Percentiles rank a stretch among this genome's conserved stretches.
Evolutionary conservation across 768 basidiomycete genomes (phyloP).

Genomic region (Coprinopsis cinerea): DNA sequence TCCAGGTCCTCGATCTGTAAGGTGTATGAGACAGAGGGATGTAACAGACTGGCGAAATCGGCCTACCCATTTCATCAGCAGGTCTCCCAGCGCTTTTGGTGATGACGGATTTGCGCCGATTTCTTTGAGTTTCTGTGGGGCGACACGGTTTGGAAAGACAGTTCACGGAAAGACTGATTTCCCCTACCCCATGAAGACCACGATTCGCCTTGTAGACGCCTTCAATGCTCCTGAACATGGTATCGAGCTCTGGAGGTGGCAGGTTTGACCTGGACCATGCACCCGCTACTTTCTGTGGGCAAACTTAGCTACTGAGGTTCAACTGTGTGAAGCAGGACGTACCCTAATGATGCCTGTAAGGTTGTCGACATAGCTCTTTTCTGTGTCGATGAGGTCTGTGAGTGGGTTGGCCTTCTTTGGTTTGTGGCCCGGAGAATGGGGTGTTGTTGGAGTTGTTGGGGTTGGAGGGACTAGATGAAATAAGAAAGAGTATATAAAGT

Average conservation of each 20-base stretch:
- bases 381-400: slow-evolving; percentile 89
- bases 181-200: slow-evolving; percentile 57
- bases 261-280: slow-evolving; percentile 96
- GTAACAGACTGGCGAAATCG: slow-evolving; percentile 2
- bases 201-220: slow-evolving; percentile 90
- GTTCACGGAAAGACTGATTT: not conserved
- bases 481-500: slow-evolving; percentile 15
- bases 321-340: slow-evolving; percentile 22
- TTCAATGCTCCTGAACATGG: slow-evolving; percentile 93
- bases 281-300: slow-evolving; percentile 82
- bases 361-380: slow-evolving; percentile 87
- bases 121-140: slow-evolving; percentile 79
- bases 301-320: slow-evolving; percentile 9
- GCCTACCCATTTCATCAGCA: slow-evolving; percentile 95
- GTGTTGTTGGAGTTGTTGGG: slow-evolving; percentile 28
- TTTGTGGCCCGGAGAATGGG: slow-evolving; percentile 35
- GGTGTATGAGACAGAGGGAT: slow-evolving; percentile 15
- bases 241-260: slow-evolving; percentile 85
- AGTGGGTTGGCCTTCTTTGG: slow-evolving; percentile 75
- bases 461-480: slow-evolving; percentile 17
- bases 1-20: slow-evolving; percentile 87
- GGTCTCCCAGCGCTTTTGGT: slow-evolving; percentile 89
- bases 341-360: slow-evolving; percentile 89
- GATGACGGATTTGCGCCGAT: slow-evolving; percentile 90
- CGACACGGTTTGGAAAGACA: slow-evolving; percentile 15